A percentile compares a stretch with the other conserved stretches of the same genome.
These are phyloP conservation scores for Solanum lignicaule DNA, from an alignment of 257 asterid species.

Conservation along the genomic window DNA sequence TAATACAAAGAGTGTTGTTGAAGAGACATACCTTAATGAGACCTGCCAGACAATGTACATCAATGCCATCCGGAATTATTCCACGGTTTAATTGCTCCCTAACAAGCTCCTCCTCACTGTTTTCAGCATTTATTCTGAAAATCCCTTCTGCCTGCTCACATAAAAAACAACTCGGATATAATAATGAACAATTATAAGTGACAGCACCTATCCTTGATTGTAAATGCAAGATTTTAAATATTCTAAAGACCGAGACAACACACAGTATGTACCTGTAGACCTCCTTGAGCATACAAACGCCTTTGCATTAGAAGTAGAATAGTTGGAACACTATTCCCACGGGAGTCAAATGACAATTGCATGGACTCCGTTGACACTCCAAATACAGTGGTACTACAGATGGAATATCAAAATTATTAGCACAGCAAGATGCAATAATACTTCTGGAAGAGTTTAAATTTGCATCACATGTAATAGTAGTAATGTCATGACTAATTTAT, in stretches of 20 bases:
- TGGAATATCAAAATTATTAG: slow-evolving; percentile 14
- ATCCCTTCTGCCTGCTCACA: slow-evolving; percentile 86
- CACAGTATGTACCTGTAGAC: slow-evolving; percentile 51
- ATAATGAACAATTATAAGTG: neutral
- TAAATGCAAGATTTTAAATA: neutral
- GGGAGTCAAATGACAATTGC: slow-evolving; percentile 84
- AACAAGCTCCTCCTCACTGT: slow-evolving; percentile 94
- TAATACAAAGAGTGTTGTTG: neutral
- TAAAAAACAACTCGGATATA: slow-evolving; percentile 1
- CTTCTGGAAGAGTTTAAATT: neutral
- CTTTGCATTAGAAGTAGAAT: slow-evolving; percentile 88
- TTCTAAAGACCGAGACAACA: neutral
- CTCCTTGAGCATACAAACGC: slow-evolving; percentile 75
- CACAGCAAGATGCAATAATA: neutral
- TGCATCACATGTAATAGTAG: neutral
- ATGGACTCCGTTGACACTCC: slow-evolving; percentile 98
- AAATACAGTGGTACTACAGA: slow-evolving; percentile 82
- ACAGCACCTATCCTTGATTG: neutral
- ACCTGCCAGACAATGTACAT: slow-evolving; percentile 95
- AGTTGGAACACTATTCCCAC: slow-evolving; percentile 90
- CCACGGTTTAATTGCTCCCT: slow-evolving; percentile 89
- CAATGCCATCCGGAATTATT: slow-evolving; percentile 74
- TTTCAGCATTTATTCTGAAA: slow-evolving; percentile 90
- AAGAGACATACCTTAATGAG: slow-evolving; percentile 59
- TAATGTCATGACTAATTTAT: neutral